Evolutionary conservation across 139 green algal species (phyloP), one percentile per base, ranked within the genome.

Genomic region (Mychonastes homosphaera): DNA sequence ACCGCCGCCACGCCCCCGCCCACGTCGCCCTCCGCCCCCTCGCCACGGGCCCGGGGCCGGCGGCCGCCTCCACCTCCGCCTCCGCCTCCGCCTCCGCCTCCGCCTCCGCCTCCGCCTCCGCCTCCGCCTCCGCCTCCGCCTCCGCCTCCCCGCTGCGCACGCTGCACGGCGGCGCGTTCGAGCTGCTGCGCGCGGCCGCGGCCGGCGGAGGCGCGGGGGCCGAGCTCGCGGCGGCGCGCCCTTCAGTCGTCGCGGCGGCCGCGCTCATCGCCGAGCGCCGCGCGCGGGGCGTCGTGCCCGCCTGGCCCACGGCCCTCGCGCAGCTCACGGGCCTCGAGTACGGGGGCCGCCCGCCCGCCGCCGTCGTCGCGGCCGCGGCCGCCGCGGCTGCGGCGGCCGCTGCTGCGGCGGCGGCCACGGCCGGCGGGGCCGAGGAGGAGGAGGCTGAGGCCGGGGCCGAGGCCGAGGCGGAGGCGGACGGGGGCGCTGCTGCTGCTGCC

Each of bases 221-320:
- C 1, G 47, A 57, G 9, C 45, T 59, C 23, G 24, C 76, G 10
- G 60, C 53, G 32, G 24, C 66, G 12, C 64, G 67, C 8, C 75
- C 75, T 6, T 59, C 41, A 1, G 35, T 73, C 6, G 46, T 82
- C 33, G 72, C 71, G 1, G 71, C 63, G 2, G 74, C 65, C 1
- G 52, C 70, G 16, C 34, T 82, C 26, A 24, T 67, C 26, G 48
- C 64, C 21, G 64, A 65, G 32, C 65, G 73, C 7, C 40, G 43
- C 30, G 51, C 60, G 48, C 65, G 71, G n/a, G 79, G 81, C 26
- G 64, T 62, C 6, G 64, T 79, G 34, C 81, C 81, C 6, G 58
- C 58, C 53, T 85, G 76, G 72, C 81, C 81, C 18, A 63, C 41
- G 2, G 70, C 71, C 54, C 71, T 89, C 45, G 35, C 39, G 34